A percentile compares a stretch with the other conserved stretches of the same genome.
These are phyloP conservation scores for Fraxinus anomala DNA, from an alignment of 257 asterid genomes.

Conservation along the genomic window DNA sequence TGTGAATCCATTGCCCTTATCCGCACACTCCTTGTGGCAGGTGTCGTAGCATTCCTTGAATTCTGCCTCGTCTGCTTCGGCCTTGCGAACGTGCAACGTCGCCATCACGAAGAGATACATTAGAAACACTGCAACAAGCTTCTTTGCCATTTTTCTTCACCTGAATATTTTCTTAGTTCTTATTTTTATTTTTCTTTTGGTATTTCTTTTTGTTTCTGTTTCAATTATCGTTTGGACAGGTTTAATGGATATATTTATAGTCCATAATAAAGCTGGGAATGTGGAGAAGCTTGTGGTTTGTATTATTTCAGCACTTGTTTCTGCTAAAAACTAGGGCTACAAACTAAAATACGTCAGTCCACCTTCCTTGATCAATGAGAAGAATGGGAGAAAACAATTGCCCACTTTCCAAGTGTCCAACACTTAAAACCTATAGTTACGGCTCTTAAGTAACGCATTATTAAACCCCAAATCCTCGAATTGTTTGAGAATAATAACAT, in stretches of 20 bases:
- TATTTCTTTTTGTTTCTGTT: not conserved
- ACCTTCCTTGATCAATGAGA: not conserved
- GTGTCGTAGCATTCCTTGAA: conserved; percentile 16
- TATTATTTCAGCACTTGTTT: not conserved
- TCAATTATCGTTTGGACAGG: not conserved
- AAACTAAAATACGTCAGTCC: too few relatives aligned
- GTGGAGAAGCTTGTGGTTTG: not conserved
- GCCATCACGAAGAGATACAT: conserved; percentile 30
- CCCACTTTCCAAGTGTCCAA: not conserved
- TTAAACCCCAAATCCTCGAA: too few relatives aligned
- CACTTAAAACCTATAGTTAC: too few relatives aligned
- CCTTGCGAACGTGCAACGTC: conserved; percentile 19
- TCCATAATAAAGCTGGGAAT: not conserved
- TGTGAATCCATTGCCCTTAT: conserved; percentile 15
- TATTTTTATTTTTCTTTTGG: not conserved
- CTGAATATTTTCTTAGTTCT: not conserved
- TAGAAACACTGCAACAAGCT: conserved; percentile 29
- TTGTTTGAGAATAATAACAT: too few relatives aligned
- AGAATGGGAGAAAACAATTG: not conserved
- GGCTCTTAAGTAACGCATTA: too few relatives aligned
- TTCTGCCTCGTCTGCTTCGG: not conserved
- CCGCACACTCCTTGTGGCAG: conserved; percentile 14
- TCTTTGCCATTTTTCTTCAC: conserved; percentile 24
- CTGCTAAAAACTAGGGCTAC: not conserved
- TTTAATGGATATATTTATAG: not conserved